phyloP scores from a whole-genome alignment of 257 asterid genomes.

The Penstemon davidsonii region DNA sequence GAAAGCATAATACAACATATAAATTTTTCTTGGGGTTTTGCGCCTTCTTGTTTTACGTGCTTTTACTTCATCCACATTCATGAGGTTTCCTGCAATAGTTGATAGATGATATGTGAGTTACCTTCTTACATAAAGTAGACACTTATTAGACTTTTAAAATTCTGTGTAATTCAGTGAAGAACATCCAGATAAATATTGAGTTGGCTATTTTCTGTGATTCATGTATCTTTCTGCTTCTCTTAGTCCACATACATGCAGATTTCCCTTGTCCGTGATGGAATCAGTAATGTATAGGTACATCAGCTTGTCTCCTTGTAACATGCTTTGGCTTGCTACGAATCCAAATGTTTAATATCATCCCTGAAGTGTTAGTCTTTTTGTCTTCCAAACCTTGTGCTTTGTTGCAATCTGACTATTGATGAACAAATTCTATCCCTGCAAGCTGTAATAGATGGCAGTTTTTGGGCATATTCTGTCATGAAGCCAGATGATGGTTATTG shows the following conservation, averaged over 20 bases:
- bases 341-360: not conserved
- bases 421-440: not conserved
- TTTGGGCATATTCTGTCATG: conserved; percentile 16
- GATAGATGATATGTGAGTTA: not conserved
- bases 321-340: conserved; percentile 14
- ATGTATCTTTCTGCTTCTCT: not conserved
- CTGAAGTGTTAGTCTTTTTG: conserved; percentile 5
- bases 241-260: conserved; percentile 16
- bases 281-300: not conserved
- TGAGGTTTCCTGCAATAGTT: conserved; percentile 5
- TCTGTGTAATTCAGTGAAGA: not conserved
- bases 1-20: not conserved
- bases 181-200: conserved; percentile 9
- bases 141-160: conserved; percentile 7
- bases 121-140: conserved; percentile 14
- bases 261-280: conserved; percentile 5
- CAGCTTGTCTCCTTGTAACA: not conserved
- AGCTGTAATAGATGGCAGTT: conserved; percentile 15
- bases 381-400: conserved; percentile 11
- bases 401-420: conserved; percentile 5
- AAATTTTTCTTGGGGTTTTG: not conserved
- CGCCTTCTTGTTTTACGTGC: not conserved
- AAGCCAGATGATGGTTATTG: conserved; percentile 19
- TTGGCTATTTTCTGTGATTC: conserved; percentile 18
- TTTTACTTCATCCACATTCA: conserved; percentile 8